Evolutionary conservation across 495 filamentous ascomycete genomes (phyloP), one percentile per base, ranked within the genome.

Genomic region (Usnea hakonensis): DNA sequence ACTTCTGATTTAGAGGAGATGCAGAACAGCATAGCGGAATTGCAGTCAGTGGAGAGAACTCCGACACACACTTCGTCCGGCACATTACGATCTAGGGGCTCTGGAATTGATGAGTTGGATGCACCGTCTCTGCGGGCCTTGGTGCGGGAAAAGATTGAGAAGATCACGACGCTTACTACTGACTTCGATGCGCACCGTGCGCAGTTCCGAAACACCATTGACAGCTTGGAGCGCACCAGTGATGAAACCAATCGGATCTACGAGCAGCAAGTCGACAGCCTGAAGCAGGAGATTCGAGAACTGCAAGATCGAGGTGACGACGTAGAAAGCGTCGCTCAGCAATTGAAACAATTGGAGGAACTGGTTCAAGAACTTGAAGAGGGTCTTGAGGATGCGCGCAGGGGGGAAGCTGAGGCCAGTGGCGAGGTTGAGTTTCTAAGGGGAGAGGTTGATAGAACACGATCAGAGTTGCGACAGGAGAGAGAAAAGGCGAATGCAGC

Each of bases 211-310:
- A 95, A 89, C 71, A 99, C 94, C 21, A 90, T 99, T 55, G 94
- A 99, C 75, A 95, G 92, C 1, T 78, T 99, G 41, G 94, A 99
- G 75, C 85, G 96, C 75, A 95, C 94, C 10, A 95, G 91, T 67
- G 90, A 91, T 0, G 94, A 99, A 74, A 99, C 94, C 9, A 93
- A 97, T 73, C 82, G 94, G n/a, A 92, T 97, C 9, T 97, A 99
- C 68, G 95, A 97, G 71, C 89, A 90, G 70, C 85, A 86, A 65
- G 86, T 97, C 10, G 88, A 92, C 66, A 91, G 96, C 69, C 77
- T 99, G n/a, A 79, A 91, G 77, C 81, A 88, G 63, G 89, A 97
- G 65, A 82, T 95, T 46, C 83, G 85, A 57, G 90, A 95, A 56
- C 72, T 93, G 4, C 87, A 92, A 58, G 87, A 91, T 53, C 80